These are phyloP conservation scores for Thuja plicata DNA, from an alignment of 83 land plant species.

Conservation along the genomic window DNA sequence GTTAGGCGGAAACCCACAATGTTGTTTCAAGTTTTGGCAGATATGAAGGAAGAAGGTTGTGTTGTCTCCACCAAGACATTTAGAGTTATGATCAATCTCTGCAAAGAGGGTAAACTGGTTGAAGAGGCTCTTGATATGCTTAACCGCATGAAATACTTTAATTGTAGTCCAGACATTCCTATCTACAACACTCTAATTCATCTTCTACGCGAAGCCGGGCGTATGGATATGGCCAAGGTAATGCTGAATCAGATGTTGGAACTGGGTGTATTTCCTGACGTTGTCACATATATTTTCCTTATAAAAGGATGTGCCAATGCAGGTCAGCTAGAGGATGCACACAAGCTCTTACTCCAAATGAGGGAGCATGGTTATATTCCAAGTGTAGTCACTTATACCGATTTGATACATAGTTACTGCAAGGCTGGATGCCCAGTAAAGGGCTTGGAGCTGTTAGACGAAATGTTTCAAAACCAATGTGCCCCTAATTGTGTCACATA, in stretches of 20 bases:
- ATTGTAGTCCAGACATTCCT: conserved; percentile 45
- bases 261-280: conserved; percentile 44
- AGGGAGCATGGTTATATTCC: conserved; percentile 40
- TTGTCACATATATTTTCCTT: conserved; percentile 43
- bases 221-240: conserved; percentile 21
- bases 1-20: conserved; percentile 21
- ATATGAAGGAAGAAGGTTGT: conserved; percentile 21
- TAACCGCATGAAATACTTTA: conserved; percentile 46
- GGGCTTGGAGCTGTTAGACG: conserved; percentile 47
- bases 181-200: conserved; percentile 55
- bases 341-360: conserved; percentile 40
- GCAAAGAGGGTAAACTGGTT: conserved; percentile 39
- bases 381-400: conserved; percentile 47
- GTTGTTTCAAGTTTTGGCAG: conserved; percentile 29
- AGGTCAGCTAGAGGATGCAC: conserved; percentile 56
- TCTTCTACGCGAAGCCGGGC: conserved; percentile 31
- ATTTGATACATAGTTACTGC: conserved; percentile 45
- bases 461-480: conserved; percentile 33
- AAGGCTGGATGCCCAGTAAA: conserved; percentile 39
- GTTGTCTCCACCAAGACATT: conserved; percentile 33
- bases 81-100: conserved; percentile 46
- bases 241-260: conserved; percentile 55
- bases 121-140: conserved; percentile 40
- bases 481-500: conserved; percentile 57
- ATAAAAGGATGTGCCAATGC: conserved; percentile 37